A percentile compares a stretch with the other conserved stretches of the same genome.
These are phyloP conservation scores for Rutstroemia sp. DNA, from an alignment of 2,329 filamentous ascomycete species.

Conservation along the genomic window DNA sequence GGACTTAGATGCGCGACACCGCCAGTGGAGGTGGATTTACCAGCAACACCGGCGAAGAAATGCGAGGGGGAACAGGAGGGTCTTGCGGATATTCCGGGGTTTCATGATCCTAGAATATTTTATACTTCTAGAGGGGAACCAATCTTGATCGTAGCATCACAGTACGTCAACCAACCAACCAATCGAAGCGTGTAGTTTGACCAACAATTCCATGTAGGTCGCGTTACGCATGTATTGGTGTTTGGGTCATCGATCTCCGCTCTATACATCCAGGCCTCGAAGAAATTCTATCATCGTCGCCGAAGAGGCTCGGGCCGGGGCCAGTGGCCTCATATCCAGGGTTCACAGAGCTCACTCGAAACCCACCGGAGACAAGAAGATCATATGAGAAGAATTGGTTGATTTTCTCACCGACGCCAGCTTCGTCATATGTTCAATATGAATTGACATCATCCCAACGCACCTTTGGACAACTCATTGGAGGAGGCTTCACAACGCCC, in stretches of 20 bases:
- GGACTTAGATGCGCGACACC: conserved; percentile 30
- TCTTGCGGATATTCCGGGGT: conserved; percentile 33
- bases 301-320: conserved; percentile 18
- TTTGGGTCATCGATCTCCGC: conserved; percentile 22
- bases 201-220: conserved; percentile 13
- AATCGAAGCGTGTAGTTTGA: conserved; percentile 15
- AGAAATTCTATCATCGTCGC: conserved; percentile 15
- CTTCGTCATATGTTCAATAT: conserved; percentile 32
- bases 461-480: conserved; percentile 21
- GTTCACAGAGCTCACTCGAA: conserved; percentile 34
- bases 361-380: conserved; percentile 28
- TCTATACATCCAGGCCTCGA: conserved; percentile 15
- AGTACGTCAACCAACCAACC: conserved; percentile 18
- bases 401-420: conserved; percentile 30
- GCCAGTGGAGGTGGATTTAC: conserved; percentile 30
- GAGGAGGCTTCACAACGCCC: conserved; percentile 19
- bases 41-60: conserved; percentile 32
- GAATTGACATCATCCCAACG: conserved; percentile 27
- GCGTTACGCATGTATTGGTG: conserved; percentile 22
- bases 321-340: conserved; percentile 23
- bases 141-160: conserved; percentile 32
- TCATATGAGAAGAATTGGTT: conserved; percentile 36
- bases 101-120: conserved; percentile 35
- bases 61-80: conserved; percentile 29
- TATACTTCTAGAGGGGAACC: conserved; percentile 34